A percentile compares a stretch with the other conserved stretches of the same genome.
Conservation (phyloP, 495 filamentous ascomycete species). For the Aspergillus asperescens region DNA sequence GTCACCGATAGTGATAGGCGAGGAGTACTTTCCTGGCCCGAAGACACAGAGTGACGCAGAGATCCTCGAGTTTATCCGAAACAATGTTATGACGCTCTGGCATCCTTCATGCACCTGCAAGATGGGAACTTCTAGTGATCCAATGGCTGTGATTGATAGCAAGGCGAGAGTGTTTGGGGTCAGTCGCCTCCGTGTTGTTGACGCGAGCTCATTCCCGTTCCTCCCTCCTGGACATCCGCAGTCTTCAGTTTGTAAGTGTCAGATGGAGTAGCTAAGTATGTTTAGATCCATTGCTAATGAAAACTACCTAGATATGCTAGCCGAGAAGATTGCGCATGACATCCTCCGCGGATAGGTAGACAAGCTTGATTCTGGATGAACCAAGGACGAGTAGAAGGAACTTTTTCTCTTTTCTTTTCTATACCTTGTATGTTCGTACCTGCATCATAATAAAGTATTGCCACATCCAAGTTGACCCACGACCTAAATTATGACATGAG, state of each 20-base stretch:
- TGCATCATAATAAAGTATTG: too few species aligned
- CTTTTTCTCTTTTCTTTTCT: too few species aligned
- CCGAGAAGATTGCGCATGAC: too few species aligned
- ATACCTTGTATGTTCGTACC: too few species aligned
- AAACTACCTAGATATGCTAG: slow-evolving; percentile 6
- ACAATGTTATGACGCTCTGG: slow-evolving; percentile 42
- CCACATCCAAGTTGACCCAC: too few species aligned
- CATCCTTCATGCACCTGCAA: slow-evolving; percentile 51
- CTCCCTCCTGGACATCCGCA: slow-evolving; percentile 54
- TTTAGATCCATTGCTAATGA: not conserved
- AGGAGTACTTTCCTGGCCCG: slow-evolving; percentile 49
- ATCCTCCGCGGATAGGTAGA: too few species aligned
- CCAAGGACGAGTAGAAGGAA: too few species aligned
- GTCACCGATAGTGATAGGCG: slow-evolving; percentile 34
- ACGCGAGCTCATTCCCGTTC: slow-evolving; percentile 54
- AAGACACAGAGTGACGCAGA: slow-evolving; percentile 44
- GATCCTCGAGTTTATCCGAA: slow-evolving; percentile 42
- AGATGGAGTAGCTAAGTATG: too few species aligned
- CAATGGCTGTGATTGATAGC: slow-evolving; percentile 51
- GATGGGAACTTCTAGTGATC: slow-evolving; percentile 45
- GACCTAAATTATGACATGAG: too few species aligned
- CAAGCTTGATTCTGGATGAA: too few species aligned
- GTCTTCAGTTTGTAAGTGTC: slow-evolving; percentile 42
- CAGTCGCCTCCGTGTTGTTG: slow-evolving; percentile 50
- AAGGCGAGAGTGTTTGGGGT: slow-evolving; percentile 49